Evolutionary conservation across 176 grass and related monocot species (phyloP).

Genomic region (Olyra latifolia): DNA sequence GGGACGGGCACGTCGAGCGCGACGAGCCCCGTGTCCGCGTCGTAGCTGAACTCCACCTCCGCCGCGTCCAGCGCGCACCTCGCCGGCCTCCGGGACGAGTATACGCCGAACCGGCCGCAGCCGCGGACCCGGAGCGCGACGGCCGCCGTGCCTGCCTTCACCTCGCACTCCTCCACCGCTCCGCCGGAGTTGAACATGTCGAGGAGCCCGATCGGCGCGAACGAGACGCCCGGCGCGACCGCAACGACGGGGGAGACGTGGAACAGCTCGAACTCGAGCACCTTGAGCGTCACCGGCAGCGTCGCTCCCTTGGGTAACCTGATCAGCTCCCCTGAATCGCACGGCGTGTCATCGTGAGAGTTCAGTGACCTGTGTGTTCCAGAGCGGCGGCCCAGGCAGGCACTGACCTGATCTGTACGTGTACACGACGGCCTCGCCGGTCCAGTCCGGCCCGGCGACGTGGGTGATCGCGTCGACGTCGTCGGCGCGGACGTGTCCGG

Average conservation of each 20-base stretch:
- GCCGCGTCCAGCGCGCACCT: conserved; percentile 39
- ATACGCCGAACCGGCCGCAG: conserved; percentile 48
- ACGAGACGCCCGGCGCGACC: conserved; percentile 25
- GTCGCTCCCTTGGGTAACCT: conserved; percentile 45
- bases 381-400: too few relatives aligned
- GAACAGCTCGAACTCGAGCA: conserved; percentile 71
- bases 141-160: not conserved
- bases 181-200: conserved; percentile 66
- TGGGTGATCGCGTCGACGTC: conserved; percentile 54
- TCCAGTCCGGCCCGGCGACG: conserved; percentile 43
- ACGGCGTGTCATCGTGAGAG: not conserved
- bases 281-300: conserved; percentile 65
- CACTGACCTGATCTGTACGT: conserved; percentile 42
- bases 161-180: conserved; percentile 48
- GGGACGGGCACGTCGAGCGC: conserved; percentile 40
- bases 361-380: too few relatives aligned
- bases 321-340: conserved; percentile 47
- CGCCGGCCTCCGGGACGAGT: conserved; percentile 43
- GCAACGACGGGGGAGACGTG: conserved; percentile 44
- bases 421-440: conserved; percentile 50
- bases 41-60: conserved; percentile 44
- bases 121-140: conserved; percentile 41
- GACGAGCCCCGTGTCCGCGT: conserved; percentile 35
- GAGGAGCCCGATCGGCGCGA: conserved; percentile 44
- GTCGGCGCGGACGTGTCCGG: conserved; percentile 25